phyloP scores from a whole-genome alignment of 2,329 filamentous ascomycete genomes.

The Samsoniella hepiali region DNA sequence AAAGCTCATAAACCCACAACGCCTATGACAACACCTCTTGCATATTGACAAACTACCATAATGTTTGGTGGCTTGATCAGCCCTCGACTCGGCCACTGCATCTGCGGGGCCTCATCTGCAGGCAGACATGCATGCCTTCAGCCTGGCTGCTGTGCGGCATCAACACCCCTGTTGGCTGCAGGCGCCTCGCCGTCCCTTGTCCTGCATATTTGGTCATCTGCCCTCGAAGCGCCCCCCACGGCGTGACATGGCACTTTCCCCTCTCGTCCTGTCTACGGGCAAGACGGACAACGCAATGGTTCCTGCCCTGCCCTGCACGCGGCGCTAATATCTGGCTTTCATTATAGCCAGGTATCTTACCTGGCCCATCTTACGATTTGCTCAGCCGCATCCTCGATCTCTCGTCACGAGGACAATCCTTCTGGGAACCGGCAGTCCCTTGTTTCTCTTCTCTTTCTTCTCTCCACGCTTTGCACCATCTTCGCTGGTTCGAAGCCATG shows the following conservation, averaged over 20 bases:
- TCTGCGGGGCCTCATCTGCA: slow-evolving; percentile 15
- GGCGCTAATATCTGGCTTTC: neutral
- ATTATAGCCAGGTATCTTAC: neutral
- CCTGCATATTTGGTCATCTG: slow-evolving; percentile 19
- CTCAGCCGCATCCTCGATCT: neutral
- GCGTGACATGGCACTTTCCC: neutral
- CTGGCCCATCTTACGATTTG: neutral
- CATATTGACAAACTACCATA: slow-evolving; percentile 5
- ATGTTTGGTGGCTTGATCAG: slow-evolving; percentile 14
- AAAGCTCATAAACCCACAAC: neutral
- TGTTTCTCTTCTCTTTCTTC: neutral
- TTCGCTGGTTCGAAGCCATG: slow-evolving; percentile 25
- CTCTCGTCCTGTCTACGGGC: neutral
- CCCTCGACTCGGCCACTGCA: slow-evolving; percentile 12
- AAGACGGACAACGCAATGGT: neutral
- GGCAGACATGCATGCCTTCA: slow-evolving; percentile 15
- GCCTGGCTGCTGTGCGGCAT: slow-evolving; percentile 16
- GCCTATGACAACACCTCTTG: neutral
- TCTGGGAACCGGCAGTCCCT: neutral
- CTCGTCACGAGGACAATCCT: slow-evolving; percentile 4
- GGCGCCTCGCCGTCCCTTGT: slow-evolving; percentile 5
- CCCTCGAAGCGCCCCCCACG: slow-evolving; percentile 1
- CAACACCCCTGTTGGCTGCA: slow-evolving; percentile 8
- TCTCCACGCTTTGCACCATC: slow-evolving; percentile 13
- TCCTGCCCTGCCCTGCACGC: neutral